These are phyloP conservation scores for Penicillium sp. DNA, from an alignment of 2,329 filamentous ascomycete genomes.

Conservation along the genomic window DNA sequence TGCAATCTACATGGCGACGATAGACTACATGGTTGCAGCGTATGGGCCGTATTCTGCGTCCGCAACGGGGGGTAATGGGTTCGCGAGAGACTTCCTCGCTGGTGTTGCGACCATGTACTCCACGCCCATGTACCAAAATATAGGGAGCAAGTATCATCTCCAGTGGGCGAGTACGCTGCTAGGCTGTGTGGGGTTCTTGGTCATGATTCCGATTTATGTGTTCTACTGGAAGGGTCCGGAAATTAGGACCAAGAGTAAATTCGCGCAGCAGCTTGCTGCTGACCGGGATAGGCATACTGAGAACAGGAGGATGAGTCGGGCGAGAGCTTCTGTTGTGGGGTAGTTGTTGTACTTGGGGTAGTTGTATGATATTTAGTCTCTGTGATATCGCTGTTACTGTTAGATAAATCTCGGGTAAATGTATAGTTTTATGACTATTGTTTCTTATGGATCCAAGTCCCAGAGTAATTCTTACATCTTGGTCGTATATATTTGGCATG, in stretches of 20 bases:
- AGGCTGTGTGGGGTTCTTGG: slow-evolving; percentile 48
- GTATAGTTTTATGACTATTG: too few species aligned
- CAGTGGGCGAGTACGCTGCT: slow-evolving; percentile 56
- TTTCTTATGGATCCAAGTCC: too few species aligned
- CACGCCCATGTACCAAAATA: slow-evolving; percentile 59
- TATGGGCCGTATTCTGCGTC: slow-evolving; percentile 72
- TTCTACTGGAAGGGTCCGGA: slow-evolving; percentile 57
- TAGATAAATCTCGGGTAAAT: too few species aligned
- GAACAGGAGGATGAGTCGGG: slow-evolving; percentile 11
- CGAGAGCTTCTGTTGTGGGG: not conserved
- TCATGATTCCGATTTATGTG: slow-evolving; percentile 54
- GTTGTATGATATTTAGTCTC: not conserved
- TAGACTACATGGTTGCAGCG: slow-evolving; percentile 74
- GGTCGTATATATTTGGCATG: too few species aligned
- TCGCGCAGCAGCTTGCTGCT: slow-evolving; percentile 22
- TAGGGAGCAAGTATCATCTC: slow-evolving; percentile 44
- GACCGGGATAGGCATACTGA: slow-evolving; percentile 15
- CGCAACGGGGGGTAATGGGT: slow-evolving; percentile 73
- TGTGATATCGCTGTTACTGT: not conserved
- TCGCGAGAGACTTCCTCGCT: slow-evolving; percentile 69
- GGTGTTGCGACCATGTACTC: slow-evolving; percentile 68
- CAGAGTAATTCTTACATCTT: too few species aligned
- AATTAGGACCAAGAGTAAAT: slow-evolving; percentile 44
- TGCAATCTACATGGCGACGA: slow-evolving; percentile 71
- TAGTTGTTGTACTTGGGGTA: not conserved